Evolutionary conservation across 495 filamentous ascomycete genomes (phyloP).

Genomic region (Choiromyces venosus): DNA sequence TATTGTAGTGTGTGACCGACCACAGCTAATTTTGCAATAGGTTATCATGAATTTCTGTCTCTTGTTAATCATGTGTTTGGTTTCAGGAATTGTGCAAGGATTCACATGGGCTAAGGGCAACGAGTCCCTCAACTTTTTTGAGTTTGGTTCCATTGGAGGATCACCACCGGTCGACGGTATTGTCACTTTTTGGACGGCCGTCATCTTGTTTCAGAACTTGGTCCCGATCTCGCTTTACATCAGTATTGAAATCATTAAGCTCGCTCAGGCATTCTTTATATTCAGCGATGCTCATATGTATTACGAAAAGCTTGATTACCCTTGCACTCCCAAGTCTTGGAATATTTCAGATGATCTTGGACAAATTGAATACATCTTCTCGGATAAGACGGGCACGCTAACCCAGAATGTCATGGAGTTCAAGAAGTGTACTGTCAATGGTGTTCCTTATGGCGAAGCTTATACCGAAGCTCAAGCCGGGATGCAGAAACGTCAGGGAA

Average conservation of each 20-base stretch:
- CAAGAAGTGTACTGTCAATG: constrained; percentile 95
- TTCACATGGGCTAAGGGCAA: constrained; percentile 68
- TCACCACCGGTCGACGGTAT: constrained; percentile 75
- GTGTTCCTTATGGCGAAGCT: constrained; percentile 89
- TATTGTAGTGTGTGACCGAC: background rate
- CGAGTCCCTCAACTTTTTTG: constrained; percentile 75
- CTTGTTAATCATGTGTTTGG: constrained; percentile 81
- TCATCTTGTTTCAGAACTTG: constrained; percentile 97
- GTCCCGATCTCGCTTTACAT: constrained; percentile 98
- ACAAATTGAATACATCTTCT: constrained; percentile 99
- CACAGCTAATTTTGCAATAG: constrained; percentile 24
- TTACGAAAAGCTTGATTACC: constrained; percentile 86
- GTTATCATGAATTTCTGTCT: constrained; percentile 87
- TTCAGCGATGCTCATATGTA: constrained; percentile 95
- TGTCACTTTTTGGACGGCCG: constrained; percentile 89
- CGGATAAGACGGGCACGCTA: constrained; percentile 96
- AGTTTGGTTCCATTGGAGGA: constrained; percentile 77
- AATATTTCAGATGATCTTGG: constrained; percentile 98
- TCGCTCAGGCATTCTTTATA: constrained; percentile 92
- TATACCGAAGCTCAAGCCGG: constrained; percentile 95
- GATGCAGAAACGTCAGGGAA: constrained; percentile 84
- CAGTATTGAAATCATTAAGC: constrained; percentile 90
- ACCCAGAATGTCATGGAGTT: constrained; percentile 99
- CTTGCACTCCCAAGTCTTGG: constrained; percentile 96
- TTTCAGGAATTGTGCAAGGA: constrained; percentile 79